Evolutionary conservation across 345 rosid species (phyloP), one percentile per base, ranked within the genome.

Genomic region (Syzygium grande): DNA sequence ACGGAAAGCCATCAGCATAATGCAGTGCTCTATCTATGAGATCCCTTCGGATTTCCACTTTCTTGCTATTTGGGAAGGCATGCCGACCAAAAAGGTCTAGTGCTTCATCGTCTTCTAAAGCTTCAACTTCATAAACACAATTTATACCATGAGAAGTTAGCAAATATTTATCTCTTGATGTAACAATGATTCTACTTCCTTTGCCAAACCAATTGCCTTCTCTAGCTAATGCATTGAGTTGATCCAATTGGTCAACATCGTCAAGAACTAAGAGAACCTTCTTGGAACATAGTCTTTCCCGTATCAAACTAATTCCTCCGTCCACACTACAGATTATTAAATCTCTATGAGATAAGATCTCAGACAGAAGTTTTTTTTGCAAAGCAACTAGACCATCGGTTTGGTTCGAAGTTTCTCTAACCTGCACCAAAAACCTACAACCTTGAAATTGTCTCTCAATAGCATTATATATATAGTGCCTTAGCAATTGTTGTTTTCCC

Each of bases 71-170:
- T 14, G 19, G 2, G 1, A 61, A 61, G 3, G 73, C 38, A n/a
- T 61, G 4, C 19, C 0, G 9, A n/a, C 4, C 0, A 13, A 61
- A 61, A 27, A n/a, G 73, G 4, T 61, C 9, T 5, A 0, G 34
- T 61, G 73, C 73, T 61, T 61, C 9, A 0, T 3, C 0, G 0
- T 2, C 0, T 12, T 1, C 3, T 61, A 61, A 61, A 61, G 9
- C 14, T n/a, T n/a, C 0, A n/a, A 61, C 8, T 61, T 6, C 9
- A 27, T 61, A 5, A 7, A 61, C 65, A 27, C 8, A 13, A 61
- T n/a, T 61, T 13, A 2, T 27, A 2, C 2, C 17, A 13, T 61
- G 34, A n/a, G 34, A 61, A 61, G 68, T 61, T 2, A 58, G 14
- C 6, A 58, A 58, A 4, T 58, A 29, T 58, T 58, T 58, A 23